Base-by-base conservation (phyloP, 2,329 filamentous ascomycete genomes). In the Alternaria sp. region DNA sequence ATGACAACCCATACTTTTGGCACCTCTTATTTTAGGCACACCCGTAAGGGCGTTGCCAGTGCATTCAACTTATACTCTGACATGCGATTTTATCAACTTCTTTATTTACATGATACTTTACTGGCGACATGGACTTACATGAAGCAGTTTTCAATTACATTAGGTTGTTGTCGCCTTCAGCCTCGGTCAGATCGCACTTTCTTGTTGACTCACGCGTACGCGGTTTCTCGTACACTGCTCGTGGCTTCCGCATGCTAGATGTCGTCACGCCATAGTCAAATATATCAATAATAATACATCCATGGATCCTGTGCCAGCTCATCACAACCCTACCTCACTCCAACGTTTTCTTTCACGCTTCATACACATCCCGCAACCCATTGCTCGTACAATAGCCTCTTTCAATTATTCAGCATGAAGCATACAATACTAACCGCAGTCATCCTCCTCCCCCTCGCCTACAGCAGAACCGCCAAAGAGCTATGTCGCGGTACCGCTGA, bases 21-120 rank as follows among this genome's bases (percentile, higher is more conserved):
- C 94, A 97, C 93, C 94, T 97, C 94, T 97, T 96, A 66, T 68
- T 69, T 73, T 71, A 73, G 54, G 50, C 56, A 33, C 85, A 28
- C 47, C 67, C 68, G 67, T 69, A 68, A 69, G 64, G 67, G 71
- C 65, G 69, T 65, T 62, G 62, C 49, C 53, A 68, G 78, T 79
- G 78, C 77, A 75, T 74, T 78, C 67, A 79, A 76, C 70, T 74
- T 77, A 77, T 74, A 64, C 73, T 76, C 77, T 80, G 78, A 80
- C 58, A 66, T 41, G 46, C 54, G 61, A 60, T 50, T 33, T 60
- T 61, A 57, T 28, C 8, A 25, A 33, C 56, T 54, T n/a, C 25
- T 56, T 46, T 51, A 33, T 61, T 63, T 25, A 23, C 18, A 53
- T 57, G 41, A 59, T 7, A 28, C 12, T 25, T 41, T 60, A 12